Base-by-base conservation (phyloP, 148 eudicot species). In the Rhododendron griersonianum region DNA sequence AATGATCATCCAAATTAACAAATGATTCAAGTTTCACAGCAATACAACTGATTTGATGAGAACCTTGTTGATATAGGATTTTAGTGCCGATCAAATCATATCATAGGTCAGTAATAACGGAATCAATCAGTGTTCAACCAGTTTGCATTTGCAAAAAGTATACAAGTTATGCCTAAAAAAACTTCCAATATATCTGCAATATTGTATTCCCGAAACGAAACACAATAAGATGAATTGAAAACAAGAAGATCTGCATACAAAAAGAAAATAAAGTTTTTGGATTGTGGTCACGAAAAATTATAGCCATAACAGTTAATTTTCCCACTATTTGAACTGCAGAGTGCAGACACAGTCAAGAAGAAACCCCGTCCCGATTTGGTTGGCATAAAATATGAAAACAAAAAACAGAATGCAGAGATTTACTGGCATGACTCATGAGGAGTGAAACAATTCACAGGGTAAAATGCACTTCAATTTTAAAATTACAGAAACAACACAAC, bases 101-200 rank as follows among this genome's bases (percentile, higher is more conserved):
- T 4, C 30, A 13, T 47, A 47, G 19, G 33, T 14, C 33, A n/a
- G n/a, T 2, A 23, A 78, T 47, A 45, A 23, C 33, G 11, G 5
- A n/a, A 78, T 78, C 81, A 8, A 55, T 80, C n/a, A 80, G 39
- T 25, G 84, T 41, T 44, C 50, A 82, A 82, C 33, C 21, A 82
- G 74, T 25, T 83, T 15, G 13, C 74, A 65, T 41, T 63, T 15
- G n/a, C 63, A 14, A 51, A 28, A 80, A 41, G n/a, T 50, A 80
- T 28, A 78, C 57, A 78, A 78, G 57, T 41, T 21, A 23, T 61
- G 45, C 23, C 11, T 10, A n/a, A n/a, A 82, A 55, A 82, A 37
- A 23, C 41, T 37, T 37, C 48, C 18, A 21, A 2, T 4, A 57
- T 59, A 81, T 33, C 48, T 11, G 50, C 74, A 82, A 82, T 61